A percentile compares a stretch with the other conserved stretches of the same genome.
phyloP scores from a whole-genome alignment of 371 early-diverging fungal species.

The Mortierella sp. region DNA sequence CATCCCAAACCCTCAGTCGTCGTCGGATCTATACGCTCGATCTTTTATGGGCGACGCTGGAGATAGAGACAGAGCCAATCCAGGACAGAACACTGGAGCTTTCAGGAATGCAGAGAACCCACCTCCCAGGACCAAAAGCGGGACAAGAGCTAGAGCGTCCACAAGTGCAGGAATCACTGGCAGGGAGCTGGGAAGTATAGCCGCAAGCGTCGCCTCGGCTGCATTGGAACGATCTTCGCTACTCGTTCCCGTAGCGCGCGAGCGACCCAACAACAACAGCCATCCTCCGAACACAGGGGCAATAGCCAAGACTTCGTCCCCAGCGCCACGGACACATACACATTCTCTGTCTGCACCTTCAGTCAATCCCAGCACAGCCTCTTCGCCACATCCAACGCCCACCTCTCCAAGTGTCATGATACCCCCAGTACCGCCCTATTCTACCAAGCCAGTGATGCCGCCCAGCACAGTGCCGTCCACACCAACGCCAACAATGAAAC shows the following conservation, averaged over 20 bases:
- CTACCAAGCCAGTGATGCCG: constrained; percentile 14
- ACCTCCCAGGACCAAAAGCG: not conserved
- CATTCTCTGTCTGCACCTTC: constrained; percentile 38
- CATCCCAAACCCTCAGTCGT: not conserved
- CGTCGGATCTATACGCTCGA: constrained; percentile 3
- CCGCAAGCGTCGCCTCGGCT: constrained; percentile 5
- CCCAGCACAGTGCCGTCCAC: not conserved
- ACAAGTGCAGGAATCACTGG: constrained; percentile 20
- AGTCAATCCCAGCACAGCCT: constrained; percentile 9
- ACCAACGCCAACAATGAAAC: not conserved
- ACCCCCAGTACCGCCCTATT: constrained; percentile 22
- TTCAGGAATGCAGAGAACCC: constrained; percentile 8
- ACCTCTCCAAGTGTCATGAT: constrained; percentile 12
- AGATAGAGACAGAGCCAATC: constrained; percentile 6
- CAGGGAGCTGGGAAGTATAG: not conserved
- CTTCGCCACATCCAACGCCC: constrained; percentile 10
- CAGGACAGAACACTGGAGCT: constrained; percentile 5
- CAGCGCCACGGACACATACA: constrained; percentile 28
- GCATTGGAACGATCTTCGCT: constrained; percentile 12
- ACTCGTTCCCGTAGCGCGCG: no score
- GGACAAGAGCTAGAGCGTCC: constrained; percentile 28
- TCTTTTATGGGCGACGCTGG: constrained; percentile 12
- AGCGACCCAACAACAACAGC: no score
- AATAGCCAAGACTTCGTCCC: constrained; percentile 15
- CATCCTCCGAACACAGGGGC: not conserved